Conservation (phyloP, 805 yeast species). For the Zygosaccharomyces siamensis region DNA sequence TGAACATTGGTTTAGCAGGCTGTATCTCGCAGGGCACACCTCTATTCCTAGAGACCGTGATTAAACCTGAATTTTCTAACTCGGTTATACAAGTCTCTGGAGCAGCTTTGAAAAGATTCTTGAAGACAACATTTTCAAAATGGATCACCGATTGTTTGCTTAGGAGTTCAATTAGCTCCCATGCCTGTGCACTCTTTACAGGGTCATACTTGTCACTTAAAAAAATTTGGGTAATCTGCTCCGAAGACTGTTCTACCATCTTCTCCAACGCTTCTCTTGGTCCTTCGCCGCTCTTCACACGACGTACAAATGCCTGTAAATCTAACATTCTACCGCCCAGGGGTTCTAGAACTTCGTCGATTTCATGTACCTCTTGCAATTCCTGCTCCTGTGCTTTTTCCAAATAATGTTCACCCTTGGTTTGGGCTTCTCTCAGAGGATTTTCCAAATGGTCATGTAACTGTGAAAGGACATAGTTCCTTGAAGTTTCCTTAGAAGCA, state of each 20-base stretch:
- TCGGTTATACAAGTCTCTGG: conserved; percentile 56
- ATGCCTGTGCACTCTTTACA: conserved; percentile 76
- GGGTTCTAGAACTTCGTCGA: conserved; percentile 60
- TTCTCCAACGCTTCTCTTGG: conserved; percentile 72
- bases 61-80: conserved; percentile 74
- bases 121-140: conserved; percentile 48
- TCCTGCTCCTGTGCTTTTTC: conserved; percentile 25
- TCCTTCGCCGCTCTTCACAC: conserved; percentile 81
- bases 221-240: conserved; percentile 81
- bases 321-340: conserved; percentile 95
- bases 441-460: conserved; percentile 30
- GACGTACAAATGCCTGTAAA: conserved; percentile 81
- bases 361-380: conserved; percentile 27
- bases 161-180: conserved; percentile 71
- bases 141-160: conserved; percentile 44
- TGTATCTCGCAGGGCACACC: conserved; percentile 63
- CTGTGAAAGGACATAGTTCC: conserved; percentile 60
- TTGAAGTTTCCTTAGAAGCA: conserved; percentile 69
- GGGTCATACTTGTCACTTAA: conserved; percentile 45
- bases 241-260: conserved; percentile 79
- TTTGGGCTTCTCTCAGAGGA: conserved; percentile 12
- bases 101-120: conserved; percentile 55
- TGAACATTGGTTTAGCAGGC: conserved; percentile 81
- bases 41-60: conserved; percentile 65
- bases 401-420: conserved; percentile 26